Percentiles rank a stretch among this genome's conserved stretches.
phyloP scores from a whole-genome alignment of 73 alveolate species.

The Paramecium biaurelia region DNA sequence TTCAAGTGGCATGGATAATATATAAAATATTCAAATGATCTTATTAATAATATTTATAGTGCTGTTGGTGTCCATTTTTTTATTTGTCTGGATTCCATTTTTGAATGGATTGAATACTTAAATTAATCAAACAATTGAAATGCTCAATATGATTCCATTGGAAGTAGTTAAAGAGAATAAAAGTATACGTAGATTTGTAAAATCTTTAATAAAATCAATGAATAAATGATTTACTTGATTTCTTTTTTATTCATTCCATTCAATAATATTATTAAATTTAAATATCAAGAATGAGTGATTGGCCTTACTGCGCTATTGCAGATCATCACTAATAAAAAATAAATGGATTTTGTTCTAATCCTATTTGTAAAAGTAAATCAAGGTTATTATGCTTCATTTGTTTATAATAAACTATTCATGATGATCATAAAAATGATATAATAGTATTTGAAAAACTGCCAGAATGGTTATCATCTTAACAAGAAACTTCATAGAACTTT shows the following conservation, averaged over 20 bases:
- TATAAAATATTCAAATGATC: not conserved
- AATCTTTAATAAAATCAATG: conserved; percentile 3
- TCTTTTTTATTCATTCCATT: not conserved
- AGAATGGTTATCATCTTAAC: not conserved
- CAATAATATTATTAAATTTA: not conserved
- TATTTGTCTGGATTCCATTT: conserved; percentile 29
- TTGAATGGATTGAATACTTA: conserved; percentile 10
- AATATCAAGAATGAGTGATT: not conserved
- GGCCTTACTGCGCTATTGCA: not conserved
- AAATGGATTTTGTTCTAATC: not conserved
- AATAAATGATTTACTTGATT: not conserved
- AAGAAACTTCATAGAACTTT: not conserved
- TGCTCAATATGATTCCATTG: conserved; percentile 50
- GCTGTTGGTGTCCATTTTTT: not conserved
- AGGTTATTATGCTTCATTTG: not conserved
- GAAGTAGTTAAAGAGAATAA: conserved; percentile 39
- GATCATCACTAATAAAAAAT: not conserved
- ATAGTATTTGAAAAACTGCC: not conserved
- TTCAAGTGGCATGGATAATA: not conserved
- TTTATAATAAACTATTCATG: not conserved
- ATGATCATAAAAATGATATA: not conserved
- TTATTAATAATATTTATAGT: conserved; percentile 18
- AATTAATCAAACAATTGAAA: conserved; percentile 33
- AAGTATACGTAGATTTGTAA: not conserved
- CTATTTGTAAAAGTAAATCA: not conserved